Base-by-base conservation (phyloP, 805 yeast species). In the Schizosaccharomyces japonicus region DNA sequence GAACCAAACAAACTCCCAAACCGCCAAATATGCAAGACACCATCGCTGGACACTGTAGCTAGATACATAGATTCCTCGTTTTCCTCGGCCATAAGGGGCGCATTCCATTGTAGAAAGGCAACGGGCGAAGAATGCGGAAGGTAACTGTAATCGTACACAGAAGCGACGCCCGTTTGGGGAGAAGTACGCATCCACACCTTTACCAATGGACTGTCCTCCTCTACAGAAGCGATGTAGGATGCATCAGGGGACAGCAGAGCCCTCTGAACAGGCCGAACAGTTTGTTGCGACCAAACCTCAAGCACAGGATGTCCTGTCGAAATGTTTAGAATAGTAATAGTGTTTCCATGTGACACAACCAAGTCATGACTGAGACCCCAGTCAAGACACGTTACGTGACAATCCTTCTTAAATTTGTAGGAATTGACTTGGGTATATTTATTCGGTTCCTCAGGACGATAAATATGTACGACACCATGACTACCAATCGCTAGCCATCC, bases 161-260 rank as follows among this genome's bases (percentile, higher is more conserved):
- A 68, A 10, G 48, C 51, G 34, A 73, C 69, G 31, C 72, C 74
- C 26, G 70, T 68, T 30, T 79, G 83, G 55, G 75, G 80, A 5
- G 78, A 70, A 5, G 75, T 66, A 47, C 95, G 64, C 48, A 75
- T 68, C 94, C 94, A 85, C 1, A 82, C 66, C 56, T 81, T 82
- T 27, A 81, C 75, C 11, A 79, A 63, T 31, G 66, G 66, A 58
- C 82, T 94, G 57, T 69, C 72, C 36, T 63, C 64, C 0, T 80
- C 76, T 33, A 71, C 67, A 45, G 78, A 69, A 6, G 84, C 79
- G 19, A 84, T 72, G 40, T 76, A 66, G 47, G 70, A 69, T 0
- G 83, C 72, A 52, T 80, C 79, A n/a, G 72, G 73, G 0, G 93
- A 73, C 23, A 28, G 66, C 64, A 3, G 76, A 70, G 45, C 63